These are phyloP conservation scores for Pleoardoris graminearum DNA, from an alignment of 2,329 filamentous ascomycete genomes.

Conservation along the genomic window DNA sequence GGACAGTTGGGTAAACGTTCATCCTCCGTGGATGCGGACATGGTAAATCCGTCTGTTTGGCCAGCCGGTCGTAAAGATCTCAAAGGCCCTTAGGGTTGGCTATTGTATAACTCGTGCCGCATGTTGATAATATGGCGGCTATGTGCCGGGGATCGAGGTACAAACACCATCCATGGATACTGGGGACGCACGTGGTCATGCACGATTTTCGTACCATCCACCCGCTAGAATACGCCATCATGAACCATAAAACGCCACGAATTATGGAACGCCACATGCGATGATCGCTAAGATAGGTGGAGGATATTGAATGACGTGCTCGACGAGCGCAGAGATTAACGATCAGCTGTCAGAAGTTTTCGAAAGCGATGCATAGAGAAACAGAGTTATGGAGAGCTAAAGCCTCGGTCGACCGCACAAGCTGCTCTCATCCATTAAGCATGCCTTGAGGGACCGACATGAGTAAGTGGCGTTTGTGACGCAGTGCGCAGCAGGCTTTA, in stretches of 20 bases:
- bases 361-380: not conserved
- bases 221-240: not conserved
- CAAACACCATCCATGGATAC: not conserved
- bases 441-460: no score
- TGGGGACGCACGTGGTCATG: slow-evolving; percentile 14
- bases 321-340: not conserved
- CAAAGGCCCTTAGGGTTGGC: not conserved
- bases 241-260: slow-evolving; percentile 5
- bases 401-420: not conserved
- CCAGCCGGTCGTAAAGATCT: not conserved
- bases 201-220: slow-evolving; percentile 1
- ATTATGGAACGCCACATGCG: not conserved
- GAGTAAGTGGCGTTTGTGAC: not conserved
- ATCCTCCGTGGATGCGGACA: no score
- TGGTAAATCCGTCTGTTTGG: no score
- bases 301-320: not conserved
- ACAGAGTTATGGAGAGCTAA: not conserved
- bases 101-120: not conserved
- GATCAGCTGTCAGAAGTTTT: not conserved
- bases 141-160: not conserved
- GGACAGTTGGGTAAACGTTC: no score
- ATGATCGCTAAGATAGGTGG: not conserved
- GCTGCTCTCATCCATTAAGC: not conserved
- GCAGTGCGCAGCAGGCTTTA: not conserved
- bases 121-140: slow-evolving; percentile 1